Evolutionary conservation across 192 early-diverging fungal genomes (phyloP).

Genomic region (Coemansia sp.): DNA sequence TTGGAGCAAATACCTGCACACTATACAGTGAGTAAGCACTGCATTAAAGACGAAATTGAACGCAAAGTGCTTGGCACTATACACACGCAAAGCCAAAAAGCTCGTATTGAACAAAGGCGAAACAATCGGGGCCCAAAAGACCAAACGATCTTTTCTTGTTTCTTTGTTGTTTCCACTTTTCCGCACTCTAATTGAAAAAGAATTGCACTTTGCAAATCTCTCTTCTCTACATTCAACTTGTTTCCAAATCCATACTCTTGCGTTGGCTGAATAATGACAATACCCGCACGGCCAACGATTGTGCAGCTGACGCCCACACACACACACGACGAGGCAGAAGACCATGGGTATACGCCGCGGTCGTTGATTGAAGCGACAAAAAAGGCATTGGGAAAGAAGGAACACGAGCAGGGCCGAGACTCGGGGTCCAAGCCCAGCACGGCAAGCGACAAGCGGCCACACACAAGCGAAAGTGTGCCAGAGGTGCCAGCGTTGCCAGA

Average conservation of each 20-base stretch:
- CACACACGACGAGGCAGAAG: background rate
- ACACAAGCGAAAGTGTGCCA: background rate
- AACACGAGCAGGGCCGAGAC: slow-evolving; percentile 39
- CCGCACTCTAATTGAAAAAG: background rate
- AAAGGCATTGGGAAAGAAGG: slow-evolving; percentile 15
- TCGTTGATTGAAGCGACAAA: slow-evolving; percentile 43
- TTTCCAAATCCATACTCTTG: no score
- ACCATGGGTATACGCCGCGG: slow-evolving; percentile 31
- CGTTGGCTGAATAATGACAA: slow-evolving; percentile 11
- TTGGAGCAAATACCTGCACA: no score
- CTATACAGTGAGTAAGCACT: no score
- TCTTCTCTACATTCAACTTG: background rate
- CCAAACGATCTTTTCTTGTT: background rate
- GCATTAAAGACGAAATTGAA: no score
- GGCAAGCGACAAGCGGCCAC: background rate
- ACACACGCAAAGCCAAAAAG: no score
- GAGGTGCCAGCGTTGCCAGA: slow-evolving; percentile 16
- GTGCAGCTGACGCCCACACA: slow-evolving; percentile 31
- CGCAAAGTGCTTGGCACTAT: no score
- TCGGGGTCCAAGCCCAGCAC: slow-evolving; percentile 10
- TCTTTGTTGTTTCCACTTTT: background rate
- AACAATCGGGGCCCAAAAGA: no score
- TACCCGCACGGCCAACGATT: slow-evolving; percentile 29
- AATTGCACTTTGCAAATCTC: background rate
- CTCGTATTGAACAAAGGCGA: no score